Base-by-base conservation (phyloP, 352 stramenopile species). In the Globisporangium cystogenes region DNA sequence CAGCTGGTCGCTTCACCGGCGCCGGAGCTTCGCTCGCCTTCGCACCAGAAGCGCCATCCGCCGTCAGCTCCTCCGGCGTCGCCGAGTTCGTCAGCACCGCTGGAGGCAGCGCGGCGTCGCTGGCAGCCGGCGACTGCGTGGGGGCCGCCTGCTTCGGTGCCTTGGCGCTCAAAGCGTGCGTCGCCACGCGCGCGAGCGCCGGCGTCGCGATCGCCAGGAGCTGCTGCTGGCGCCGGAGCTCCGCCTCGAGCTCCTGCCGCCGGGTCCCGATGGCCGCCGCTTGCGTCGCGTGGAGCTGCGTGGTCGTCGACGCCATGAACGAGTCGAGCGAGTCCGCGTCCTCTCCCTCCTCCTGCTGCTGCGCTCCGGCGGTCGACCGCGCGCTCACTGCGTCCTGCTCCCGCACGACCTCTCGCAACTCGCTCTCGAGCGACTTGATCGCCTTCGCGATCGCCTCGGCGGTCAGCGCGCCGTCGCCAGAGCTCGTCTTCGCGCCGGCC, bases 281-380 rank as follows among this genome's bases (percentile, higher is more conserved):
- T 14, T 82, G 55, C 12, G 57, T 75, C 16, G 48, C 48, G 48
- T 78, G 67, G 21, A 93, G 60, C 36, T 78, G 64, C n/a, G 58
- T 68, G 5, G 66, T 76, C 4, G 78, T 84, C 11, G 58, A 60
- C 45, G 68, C 62, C 76, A 91, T 86, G 58, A 90, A 89, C 29
- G 73, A 70, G 42, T 90, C 77, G 24, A 93, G 61, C 18, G 72
- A 68, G 49, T 88, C 76, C 23, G 58, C 44, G 39, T 62, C 72
- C 7, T 66, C 45, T 35, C 67, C 63, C 7, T 64, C 45, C 20
- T 66, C 70, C 20, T n/a, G 56, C 8, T 69, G 57, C 26, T 50
- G 43, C n/a, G n/a, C 21, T 2, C 18, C 11, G 12, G 20, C 40
- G 2, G 10, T 29, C 3, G 31, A 7, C 24, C 44, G 41, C 15